These are phyloP conservation scores for Eucalyptus caleyi DNA, from an alignment of 345 rosid species.

Conservation along the genomic window DNA sequence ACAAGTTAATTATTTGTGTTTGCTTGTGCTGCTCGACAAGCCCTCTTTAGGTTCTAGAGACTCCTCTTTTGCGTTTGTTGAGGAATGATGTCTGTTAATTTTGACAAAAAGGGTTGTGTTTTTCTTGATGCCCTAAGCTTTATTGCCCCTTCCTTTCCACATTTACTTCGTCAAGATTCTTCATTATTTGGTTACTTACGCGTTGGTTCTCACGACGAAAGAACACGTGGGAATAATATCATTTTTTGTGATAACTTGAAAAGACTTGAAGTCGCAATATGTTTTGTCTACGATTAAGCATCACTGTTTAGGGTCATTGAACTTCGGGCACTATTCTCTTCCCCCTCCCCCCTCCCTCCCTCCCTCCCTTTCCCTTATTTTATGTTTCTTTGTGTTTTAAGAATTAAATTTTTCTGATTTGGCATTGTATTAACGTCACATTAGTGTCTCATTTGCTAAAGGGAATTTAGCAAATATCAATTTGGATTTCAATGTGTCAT, in stretches of 20 bases:
- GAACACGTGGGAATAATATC: not conserved
- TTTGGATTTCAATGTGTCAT: not conserved
- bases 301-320: not conserved
- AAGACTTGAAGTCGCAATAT: not conserved
- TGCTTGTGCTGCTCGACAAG: slow-evolving; percentile 17
- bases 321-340: not conserved
- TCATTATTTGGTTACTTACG: not conserved
- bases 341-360: not conserved
- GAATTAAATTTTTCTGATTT: not conserved
- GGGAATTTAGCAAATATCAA: not conserved
- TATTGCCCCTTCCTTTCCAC: not conserved
- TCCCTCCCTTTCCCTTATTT: not conserved
- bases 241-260: not conserved
- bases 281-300: not conserved
- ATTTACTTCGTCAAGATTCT: not conserved
- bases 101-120: slow-evolving; percentile 1
- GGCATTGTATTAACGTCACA: not conserved
- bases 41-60: not conserved
- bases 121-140: not conserved
- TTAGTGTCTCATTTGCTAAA: not conserved
- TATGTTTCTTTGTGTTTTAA: not conserved
- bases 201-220: not conserved
- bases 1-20: not conserved
- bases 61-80: not conserved
- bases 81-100: not conserved